phyloP scores from a whole-genome alignment of 2,329 filamentous ascomycete genomes.

The Diaporthe longicolla region DNA sequence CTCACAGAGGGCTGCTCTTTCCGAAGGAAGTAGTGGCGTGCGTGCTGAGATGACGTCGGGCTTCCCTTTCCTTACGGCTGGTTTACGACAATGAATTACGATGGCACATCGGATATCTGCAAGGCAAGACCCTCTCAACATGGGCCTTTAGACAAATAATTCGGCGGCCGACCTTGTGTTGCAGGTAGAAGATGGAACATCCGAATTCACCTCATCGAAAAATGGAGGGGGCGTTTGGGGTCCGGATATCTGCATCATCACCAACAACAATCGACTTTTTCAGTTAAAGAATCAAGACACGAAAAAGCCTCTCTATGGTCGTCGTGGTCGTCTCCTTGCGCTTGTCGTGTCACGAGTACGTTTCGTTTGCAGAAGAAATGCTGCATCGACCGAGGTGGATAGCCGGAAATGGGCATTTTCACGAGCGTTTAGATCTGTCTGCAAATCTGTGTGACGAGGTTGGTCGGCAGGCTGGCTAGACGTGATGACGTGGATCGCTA shows the following conservation, averaged over 20 bases:
- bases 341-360: slow-evolving; percentile 62
- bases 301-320: slow-evolving; percentile 58
- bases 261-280: slow-evolving; percentile 55
- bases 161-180: slow-evolving; percentile 53
- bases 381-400: slow-evolving; percentile 66
- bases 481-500: slow-evolving; percentile 74
- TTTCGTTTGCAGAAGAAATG: slow-evolving; percentile 52
- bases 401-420: slow-evolving; percentile 71
- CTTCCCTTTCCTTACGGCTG: slow-evolving; percentile 62
- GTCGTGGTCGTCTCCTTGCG: slow-evolving; percentile 57
- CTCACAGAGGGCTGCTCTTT: slow-evolving; percentile 99
- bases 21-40: slow-evolving; percentile 94
- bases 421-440: slow-evolving; percentile 63
- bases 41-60: slow-evolving; percentile 50
- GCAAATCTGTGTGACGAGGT: slow-evolving; percentile 32
- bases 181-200: slow-evolving; percentile 82
- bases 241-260: slow-evolving; percentile 85
- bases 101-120: slow-evolving; percentile 72
- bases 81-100: slow-evolving; percentile 61
- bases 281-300: slow-evolving; percentile 31
- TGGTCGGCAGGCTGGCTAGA: slow-evolving; percentile 50
- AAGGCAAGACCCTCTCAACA: slow-evolving; percentile 61
- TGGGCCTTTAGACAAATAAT: slow-evolving; percentile 64
- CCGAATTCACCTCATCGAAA: slow-evolving; percentile 69
- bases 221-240: slow-evolving; percentile 78